Evolutionary conservation across 2,329 filamentous ascomycete species (phyloP).

Genomic region (Ceratocystis lukuohia): DNA sequence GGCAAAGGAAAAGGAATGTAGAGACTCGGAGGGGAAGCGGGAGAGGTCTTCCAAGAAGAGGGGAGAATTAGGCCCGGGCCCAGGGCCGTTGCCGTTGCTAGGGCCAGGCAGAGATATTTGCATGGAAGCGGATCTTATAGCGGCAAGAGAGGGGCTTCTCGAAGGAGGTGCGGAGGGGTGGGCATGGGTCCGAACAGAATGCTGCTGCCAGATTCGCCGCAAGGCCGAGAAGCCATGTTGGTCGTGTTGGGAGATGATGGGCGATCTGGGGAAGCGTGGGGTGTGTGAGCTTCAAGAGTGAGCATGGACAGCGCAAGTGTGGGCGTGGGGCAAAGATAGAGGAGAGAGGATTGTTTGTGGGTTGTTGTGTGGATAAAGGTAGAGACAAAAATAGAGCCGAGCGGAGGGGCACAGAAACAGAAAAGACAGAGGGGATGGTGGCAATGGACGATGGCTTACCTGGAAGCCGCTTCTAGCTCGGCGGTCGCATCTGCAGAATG

Average conservation of each 20-base stretch:
- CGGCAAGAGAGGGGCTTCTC: slow-evolving; percentile 41
- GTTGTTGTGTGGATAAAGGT: neutral
- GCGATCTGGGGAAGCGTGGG: slow-evolving; percentile 43
- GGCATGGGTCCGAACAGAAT: slow-evolving; percentile 51
- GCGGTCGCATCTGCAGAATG: slow-evolving; percentile 17
- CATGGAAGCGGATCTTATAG: slow-evolving; percentile 59
- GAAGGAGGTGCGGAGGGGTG: slow-evolving; percentile 53
- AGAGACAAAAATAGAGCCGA: neutral
- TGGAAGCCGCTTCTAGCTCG: slow-evolving; percentile 12
- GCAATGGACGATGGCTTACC: slow-evolving; percentile 7
- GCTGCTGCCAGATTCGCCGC: slow-evolving; percentile 83
- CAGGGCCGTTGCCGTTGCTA: slow-evolving; percentile 23
- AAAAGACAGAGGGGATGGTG: neutral
- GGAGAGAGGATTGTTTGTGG: neutral
- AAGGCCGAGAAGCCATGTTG: slow-evolving; percentile 76
- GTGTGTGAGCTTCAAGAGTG: neutral
- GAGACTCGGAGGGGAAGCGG: slow-evolving; percentile 84
- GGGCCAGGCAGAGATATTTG: slow-evolving; percentile 49
- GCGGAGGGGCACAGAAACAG: neutral
- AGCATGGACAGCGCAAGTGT: neutral
- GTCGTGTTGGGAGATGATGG: slow-evolving; percentile 73
- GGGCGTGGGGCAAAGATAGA: neutral
- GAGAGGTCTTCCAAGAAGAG: slow-evolving; percentile 76
- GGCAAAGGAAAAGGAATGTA: slow-evolving; percentile 97
- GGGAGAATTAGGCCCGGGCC: slow-evolving; percentile 46